Conservation (phyloP, 495 filamentous ascomycete genomes). For the Penicillium pulvis region DNA sequence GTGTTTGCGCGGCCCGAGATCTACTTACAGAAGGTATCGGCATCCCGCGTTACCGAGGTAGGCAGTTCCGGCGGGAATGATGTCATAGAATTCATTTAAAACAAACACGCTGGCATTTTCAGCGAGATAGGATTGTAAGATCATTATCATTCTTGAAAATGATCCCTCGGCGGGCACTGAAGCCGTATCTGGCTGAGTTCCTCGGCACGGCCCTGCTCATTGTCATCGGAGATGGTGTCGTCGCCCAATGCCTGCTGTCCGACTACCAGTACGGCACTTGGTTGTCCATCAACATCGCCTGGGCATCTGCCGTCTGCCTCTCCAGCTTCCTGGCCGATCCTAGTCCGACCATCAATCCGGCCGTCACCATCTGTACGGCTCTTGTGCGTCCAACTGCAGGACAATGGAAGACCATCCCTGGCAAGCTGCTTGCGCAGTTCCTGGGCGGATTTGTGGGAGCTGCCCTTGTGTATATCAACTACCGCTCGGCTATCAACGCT, state of each 20-base stretch:
- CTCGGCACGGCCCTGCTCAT: slow-evolving; percentile 38
- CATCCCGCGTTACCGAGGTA: no score
- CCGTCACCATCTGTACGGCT: slow-evolving; percentile 31
- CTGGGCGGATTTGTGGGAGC: slow-evolving; percentile 39
- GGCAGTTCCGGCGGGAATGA: no score
- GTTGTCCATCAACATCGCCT: slow-evolving; percentile 41
- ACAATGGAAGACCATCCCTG: slow-evolving; percentile 35
- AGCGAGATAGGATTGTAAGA: no score
- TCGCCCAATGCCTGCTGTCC: slow-evolving; percentile 38
- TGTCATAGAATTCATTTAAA: no score
- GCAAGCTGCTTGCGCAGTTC: slow-evolving; percentile 35
- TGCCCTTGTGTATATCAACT: slow-evolving; percentile 38
- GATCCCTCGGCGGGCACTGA: slow-evolving; percentile 34
- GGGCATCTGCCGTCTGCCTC: slow-evolving; percentile 37
- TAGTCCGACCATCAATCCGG: slow-evolving; percentile 37
- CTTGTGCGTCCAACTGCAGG: slow-evolving; percentile 32
- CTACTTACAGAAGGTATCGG: no score
- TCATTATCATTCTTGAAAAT: neutral
- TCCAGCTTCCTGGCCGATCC: slow-evolving; percentile 34
- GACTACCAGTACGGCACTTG: slow-evolving; percentile 43
- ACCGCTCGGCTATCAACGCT: slow-evolving; percentile 35
- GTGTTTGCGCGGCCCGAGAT: no score
- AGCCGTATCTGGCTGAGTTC: slow-evolving; percentile 39
- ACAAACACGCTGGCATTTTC: no score
- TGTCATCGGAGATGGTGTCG: slow-evolving; percentile 40